Percentiles rank a stretch among this genome's conserved stretches.
Evolutionary conservation across 73 alveolate species (phyloP).

Genomic region (Tetrahymena thermophila): DNA sequence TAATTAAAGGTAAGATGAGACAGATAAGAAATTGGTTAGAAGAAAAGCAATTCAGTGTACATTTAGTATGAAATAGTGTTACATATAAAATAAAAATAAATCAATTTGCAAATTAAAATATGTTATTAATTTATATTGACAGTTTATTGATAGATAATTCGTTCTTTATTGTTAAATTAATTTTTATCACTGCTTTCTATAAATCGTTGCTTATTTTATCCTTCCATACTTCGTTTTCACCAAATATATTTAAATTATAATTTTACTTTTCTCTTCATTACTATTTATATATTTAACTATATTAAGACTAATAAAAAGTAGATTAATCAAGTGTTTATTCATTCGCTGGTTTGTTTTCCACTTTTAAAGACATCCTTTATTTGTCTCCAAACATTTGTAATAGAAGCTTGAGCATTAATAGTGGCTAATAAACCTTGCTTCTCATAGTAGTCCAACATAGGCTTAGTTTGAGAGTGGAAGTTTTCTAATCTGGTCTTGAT

Average conservation of each 20-base stretch:
- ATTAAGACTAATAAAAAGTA: neutral
- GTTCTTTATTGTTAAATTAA: too few relatives aligned
- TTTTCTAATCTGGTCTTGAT: slow-evolving; percentile 51
- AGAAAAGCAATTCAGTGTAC: neutral
- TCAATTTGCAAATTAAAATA: neutral
- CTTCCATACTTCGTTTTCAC: neutral
- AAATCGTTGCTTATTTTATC: neutral
- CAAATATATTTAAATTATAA: neutral
- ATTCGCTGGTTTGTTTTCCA: neutral
- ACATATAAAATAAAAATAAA: neutral
- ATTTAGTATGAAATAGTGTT: neutral
- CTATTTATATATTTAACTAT: neutral
- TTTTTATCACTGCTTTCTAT: neutral
- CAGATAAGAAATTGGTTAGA: neutral
- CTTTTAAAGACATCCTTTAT: slow-evolving; percentile 2
- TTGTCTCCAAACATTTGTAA: slow-evolving; percentile 32
- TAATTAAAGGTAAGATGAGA: neutral
- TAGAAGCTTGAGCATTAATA: slow-evolving; percentile 28
- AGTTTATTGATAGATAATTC: neutral
- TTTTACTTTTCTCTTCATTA: neutral
- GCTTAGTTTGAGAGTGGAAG: slow-evolving; percentile 56
- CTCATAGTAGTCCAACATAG: slow-evolving; percentile 64
- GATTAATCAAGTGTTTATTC: neutral
- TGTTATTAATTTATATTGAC: neutral
- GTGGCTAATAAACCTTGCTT: slow-evolving; percentile 36